A percentile compares a stretch with the other conserved stretches of the same genome.
phyloP scores from a whole-genome alignment of 2,329 filamentous ascomycete species.

The Nannizzia gypsea region DNA sequence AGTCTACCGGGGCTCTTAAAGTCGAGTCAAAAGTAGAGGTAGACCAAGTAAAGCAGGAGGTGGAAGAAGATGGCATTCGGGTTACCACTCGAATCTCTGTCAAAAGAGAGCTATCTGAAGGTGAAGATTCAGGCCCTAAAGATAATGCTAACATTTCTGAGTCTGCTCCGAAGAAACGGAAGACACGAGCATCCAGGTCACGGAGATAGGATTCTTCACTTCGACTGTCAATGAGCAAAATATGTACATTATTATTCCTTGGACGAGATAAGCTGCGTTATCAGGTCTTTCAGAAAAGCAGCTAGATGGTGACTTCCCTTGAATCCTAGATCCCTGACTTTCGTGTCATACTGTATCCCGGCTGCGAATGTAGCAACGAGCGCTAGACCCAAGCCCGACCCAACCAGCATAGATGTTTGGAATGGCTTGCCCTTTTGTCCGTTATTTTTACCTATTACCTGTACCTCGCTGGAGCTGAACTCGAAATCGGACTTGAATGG shows the following conservation, averaged over 20 bases:
- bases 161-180: constrained; percentile 8
- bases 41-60: background rate
- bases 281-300: background rate
- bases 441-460: constrained; percentile 1
- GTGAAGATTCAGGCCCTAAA: background rate
- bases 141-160: background rate
- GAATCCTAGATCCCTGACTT: background rate
- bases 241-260: background rate
- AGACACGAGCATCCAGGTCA: constrained; percentile 5
- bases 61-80: background rate
- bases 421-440: background rate
- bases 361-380: constrained; percentile 3
- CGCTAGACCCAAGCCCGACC: constrained; percentile 7
- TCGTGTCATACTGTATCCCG: constrained; percentile 1
- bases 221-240: background rate
- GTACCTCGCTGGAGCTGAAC: constrained; percentile 16
- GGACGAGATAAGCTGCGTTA: background rate
- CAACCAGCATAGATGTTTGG: background rate
- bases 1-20: constrained; percentile 1
- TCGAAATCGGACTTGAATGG: constrained; percentile 28
- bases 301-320: background rate
- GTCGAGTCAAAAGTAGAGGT: background rate
- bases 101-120: constrained; percentile 12
- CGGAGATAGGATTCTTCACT: background rate
- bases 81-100: constrained; percentile 6